These are phyloP conservation scores for Coccomyxa sp. DNA, from an alignment of 139 green algal species.

Conservation along the genomic window DNA sequence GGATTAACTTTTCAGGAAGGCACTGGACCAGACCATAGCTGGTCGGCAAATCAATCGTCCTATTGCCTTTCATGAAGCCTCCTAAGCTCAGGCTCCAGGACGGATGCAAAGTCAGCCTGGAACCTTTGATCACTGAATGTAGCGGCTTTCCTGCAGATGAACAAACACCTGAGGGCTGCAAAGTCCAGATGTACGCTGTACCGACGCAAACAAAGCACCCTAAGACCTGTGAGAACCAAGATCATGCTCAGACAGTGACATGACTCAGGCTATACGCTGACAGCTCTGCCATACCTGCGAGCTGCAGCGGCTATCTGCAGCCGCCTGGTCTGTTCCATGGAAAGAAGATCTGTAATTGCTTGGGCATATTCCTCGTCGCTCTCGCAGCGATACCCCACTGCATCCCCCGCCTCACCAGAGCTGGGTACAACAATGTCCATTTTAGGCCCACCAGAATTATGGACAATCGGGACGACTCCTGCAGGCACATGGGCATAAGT, in stretches of 20 bases:
- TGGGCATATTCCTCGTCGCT: constrained; percentile 65
- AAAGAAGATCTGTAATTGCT: constrained; percentile 68
- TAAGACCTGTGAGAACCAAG: neutral
- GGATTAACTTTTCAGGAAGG: no score
- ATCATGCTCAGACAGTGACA: no score
- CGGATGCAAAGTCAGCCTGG: no score
- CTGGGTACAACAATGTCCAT: constrained; percentile 65
- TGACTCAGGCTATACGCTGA: no score
- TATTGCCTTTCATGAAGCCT: no score
- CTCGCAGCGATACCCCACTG: constrained; percentile 64
- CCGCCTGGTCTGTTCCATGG: constrained; percentile 63
- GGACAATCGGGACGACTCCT: constrained; percentile 82
- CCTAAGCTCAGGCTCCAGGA: no score
- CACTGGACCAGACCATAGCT: no score
- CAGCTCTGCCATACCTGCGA: constrained; percentile 40
- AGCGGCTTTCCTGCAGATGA: neutral
- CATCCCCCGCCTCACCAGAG: neutral
- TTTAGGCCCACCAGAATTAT: constrained; percentile 74
- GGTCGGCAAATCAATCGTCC: no score
- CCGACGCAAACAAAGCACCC: neutral
- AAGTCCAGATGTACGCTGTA: neutral
- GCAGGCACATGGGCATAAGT: neutral
- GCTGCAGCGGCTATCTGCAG: constrained; percentile 66
- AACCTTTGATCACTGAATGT: neutral
- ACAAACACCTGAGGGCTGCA: neutral